These are phyloP conservation scores for Sesbania bispinosa DNA, from an alignment of 306 rosid genomes.

Conservation along the genomic window DNA sequence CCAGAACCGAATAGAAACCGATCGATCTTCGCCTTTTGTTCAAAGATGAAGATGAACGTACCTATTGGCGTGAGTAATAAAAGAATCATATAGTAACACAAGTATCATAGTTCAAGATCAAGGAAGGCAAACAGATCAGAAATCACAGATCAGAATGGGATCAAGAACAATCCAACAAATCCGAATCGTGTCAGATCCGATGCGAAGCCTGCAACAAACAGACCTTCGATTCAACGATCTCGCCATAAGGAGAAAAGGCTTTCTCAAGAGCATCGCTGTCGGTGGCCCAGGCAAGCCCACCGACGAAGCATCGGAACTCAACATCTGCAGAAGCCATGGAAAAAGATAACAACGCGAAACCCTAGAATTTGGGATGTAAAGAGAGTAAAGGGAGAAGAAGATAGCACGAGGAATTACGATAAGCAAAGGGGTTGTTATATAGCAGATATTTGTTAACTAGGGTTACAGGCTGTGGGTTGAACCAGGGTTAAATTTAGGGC, in stretches of 20 bases:
- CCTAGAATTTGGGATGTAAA: background rate
- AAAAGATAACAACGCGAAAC: background rate
- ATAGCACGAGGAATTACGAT: background rate
- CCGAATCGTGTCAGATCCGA: slow-evolving; percentile 63
- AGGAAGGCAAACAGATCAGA: slow-evolving; percentile 70
- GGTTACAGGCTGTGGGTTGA: no score
- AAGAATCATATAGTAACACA: slow-evolving; percentile 52
- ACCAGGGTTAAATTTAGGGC: no score
- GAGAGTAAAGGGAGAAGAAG: background rate
- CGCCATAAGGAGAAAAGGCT: slow-evolving; percentile 67
- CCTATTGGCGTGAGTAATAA: slow-evolving; percentile 62
- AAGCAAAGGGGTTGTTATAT: no score
- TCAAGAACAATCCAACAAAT: slow-evolving; percentile 38
- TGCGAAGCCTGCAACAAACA: slow-evolving; percentile 74
- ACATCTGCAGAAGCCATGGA: slow-evolving; percentile 64
- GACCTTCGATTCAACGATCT: slow-evolving; percentile 91
- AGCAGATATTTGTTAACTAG: no score
- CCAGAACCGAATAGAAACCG: slow-evolving; percentile 50
- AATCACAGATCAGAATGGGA: slow-evolving; percentile 58
- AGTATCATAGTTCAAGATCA: slow-evolving; percentile 49
- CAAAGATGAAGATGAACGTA: slow-evolving; percentile 87
- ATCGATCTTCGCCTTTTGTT: slow-evolving; percentile 77
- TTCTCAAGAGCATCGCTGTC: slow-evolving; percentile 54
- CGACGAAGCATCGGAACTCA: slow-evolving; percentile 86
- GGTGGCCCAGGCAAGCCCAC: slow-evolving; percentile 99